Evolutionary conservation across 208 protist species (phyloP).

Genomic region (Angomonas deanei): DNA sequence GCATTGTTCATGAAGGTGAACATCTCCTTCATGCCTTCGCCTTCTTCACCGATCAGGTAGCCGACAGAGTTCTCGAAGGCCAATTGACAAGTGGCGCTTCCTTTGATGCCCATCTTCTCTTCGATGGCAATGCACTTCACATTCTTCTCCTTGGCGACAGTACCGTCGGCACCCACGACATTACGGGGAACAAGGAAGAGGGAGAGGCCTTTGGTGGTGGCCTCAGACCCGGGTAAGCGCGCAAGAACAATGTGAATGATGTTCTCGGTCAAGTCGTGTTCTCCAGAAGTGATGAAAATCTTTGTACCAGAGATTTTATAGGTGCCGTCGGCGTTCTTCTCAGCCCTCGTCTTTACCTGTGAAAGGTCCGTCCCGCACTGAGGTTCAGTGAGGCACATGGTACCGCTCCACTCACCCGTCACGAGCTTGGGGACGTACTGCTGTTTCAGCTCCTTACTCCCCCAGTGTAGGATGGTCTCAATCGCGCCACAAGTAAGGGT

Average conservation of each 20-base stretch:
- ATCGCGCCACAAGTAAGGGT: slow-evolving; percentile 53
- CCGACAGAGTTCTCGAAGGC: slow-evolving; percentile 80
- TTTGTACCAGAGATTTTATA: slow-evolving; percentile 87
- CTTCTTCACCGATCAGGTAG: slow-evolving; percentile 79
- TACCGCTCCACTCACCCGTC: slow-evolving; percentile 72
- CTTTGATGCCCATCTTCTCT: slow-evolving; percentile 90
- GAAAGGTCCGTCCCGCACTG: slow-evolving; percentile 81
- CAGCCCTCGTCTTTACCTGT: slow-evolving; percentile 79
- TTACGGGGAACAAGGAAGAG: slow-evolving; percentile 88
- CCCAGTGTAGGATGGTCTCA: slow-evolving; percentile 57
- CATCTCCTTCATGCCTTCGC: slow-evolving; percentile 82
- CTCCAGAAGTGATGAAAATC: slow-evolving; percentile 89
- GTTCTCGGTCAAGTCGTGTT: slow-evolving; percentile 87
- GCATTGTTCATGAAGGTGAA: slow-evolving; percentile 89
- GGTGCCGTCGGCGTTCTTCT: slow-evolving; percentile 55
- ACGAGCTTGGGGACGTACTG: slow-evolving; percentile 72
- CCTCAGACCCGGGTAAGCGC: slow-evolving; percentile 45
- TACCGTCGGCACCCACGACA: slow-evolving; percentile 60
- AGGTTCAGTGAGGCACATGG: slow-evolving; percentile 89
- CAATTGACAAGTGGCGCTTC: slow-evolving; percentile 69
- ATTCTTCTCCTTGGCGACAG: slow-evolving; percentile 50
- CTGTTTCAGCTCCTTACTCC: slow-evolving; percentile 68
- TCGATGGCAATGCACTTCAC: slow-evolving; percentile 63
- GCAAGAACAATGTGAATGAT: slow-evolving; percentile 84
- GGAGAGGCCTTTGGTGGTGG: slow-evolving; percentile 83